These are phyloP conservation scores for Fistulinella cinereoalba DNA, from an alignment of 1,284 basidiomycete species.

Conservation along the genomic window DNA sequence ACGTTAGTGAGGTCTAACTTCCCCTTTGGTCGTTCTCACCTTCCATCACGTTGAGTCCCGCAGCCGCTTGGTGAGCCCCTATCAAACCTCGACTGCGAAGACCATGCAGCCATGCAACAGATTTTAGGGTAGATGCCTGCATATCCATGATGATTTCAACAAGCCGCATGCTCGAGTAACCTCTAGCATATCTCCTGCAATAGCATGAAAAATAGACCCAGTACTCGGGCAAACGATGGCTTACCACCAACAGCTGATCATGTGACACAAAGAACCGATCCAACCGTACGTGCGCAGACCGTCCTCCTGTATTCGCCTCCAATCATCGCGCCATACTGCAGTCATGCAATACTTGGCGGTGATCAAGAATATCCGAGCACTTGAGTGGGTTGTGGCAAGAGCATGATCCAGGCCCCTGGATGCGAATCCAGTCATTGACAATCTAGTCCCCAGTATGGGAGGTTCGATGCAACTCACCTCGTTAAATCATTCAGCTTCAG, in stretches of 20 bases:
- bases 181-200: conserved; percentile 55
- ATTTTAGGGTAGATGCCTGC: conserved; percentile 58
- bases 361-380: conserved; percentile 86
- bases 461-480: conserved; percentile 45
- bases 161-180: conserved; percentile 50
- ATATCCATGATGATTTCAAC: conserved; percentile 67
- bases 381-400: conserved; percentile 72
- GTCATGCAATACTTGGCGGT: conserved; percentile 87
- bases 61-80: conserved; percentile 67
- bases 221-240: conserved; percentile 20
- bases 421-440: conserved; percentile 1
- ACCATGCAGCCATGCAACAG: conserved; percentile 65
- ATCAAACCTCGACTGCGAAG: conserved; percentile 53
- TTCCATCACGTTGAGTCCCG: conserved; percentile 45
- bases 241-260: conserved; percentile 67
- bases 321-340: conserved; percentile 84
- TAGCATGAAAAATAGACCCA: conserved; percentile 9
- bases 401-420: conserved; percentile 67
- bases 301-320: conserved; percentile 48
- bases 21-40: background rate
- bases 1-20: background rate
- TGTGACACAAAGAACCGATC: conserved; percentile 47
- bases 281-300: conserved; percentile 48
- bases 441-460: background rate
- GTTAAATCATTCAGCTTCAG: conserved; percentile 84